Base-by-base conservation (phyloP, 148 eudicot genomes). In the Spergularia marina region DNA sequence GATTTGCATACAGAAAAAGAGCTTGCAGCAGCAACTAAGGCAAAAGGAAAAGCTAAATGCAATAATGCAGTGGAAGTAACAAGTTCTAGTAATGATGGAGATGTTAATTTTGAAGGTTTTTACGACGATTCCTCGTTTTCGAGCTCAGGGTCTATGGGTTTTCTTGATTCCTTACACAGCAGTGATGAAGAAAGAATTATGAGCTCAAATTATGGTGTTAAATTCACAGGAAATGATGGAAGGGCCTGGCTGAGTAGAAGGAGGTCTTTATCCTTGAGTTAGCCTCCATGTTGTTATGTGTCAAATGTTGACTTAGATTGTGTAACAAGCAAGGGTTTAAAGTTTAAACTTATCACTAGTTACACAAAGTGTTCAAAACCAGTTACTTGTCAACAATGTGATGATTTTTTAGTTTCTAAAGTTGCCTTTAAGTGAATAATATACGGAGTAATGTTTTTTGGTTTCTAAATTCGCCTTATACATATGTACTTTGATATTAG, bases 191-290 rank as follows among this genome's bases (percentile, higher is more conserved):
- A 74, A 51, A 71, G 66, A 68, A 79, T 57, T 65, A 18, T 60
- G 83, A 85, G 79, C 70, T 68, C 52, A 57, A 9, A 69, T 53
- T 85, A 71, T 65, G 72, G 47, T 30, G 68, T 15, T 49, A 74
- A 66, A 56, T 72, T 16, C 49, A 30, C 36, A 61, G 81, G 79
- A 17, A 75, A 65, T 21, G 71, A 81, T 61, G 82, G 91, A 79
- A 85, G 72, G 20, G 16, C 76, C 18, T 65, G 72, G 79, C 60
- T 81, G 64, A 76, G 79, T 41, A 89, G 90, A 82, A 92, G 85
- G 81, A 86, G 91, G 71, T 75, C 86, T 13, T 74, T 76, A 66
- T 85, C 90, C 78, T 87, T 65, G 51, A 84, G 83, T 61, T 85
- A 87, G 76, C 4, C 73, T 20, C 23, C 47, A 4, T 30, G 16